Evolutionary conservation across 495 filamentous ascomycete species (phyloP).

Genomic region (Extremus antarcticus): DNA sequence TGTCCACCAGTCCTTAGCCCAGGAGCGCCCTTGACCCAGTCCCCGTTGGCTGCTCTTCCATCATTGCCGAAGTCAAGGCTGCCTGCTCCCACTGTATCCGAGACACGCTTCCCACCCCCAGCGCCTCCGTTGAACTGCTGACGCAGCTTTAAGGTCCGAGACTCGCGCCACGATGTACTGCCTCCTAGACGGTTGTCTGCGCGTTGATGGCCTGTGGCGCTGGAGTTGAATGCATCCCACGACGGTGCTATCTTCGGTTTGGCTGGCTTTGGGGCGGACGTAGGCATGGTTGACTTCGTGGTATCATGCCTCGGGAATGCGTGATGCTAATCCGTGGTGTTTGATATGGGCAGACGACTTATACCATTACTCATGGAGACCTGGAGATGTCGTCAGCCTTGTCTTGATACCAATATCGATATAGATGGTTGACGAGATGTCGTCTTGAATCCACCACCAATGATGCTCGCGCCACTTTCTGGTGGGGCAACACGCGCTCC

Average conservation of each 20-base stretch:
- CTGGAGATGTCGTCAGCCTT: no score
- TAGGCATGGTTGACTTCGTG: not conserved
- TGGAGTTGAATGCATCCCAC: constrained; percentile 77
- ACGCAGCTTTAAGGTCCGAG: constrained; percentile 52
- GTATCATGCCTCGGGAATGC: no score
- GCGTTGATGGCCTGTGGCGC: constrained; percentile 69
- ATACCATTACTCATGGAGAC: no score
- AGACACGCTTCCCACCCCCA: constrained; percentile 38
- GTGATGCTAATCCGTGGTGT: no score
- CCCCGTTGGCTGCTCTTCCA: constrained; percentile 33
- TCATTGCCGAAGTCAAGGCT: constrained; percentile 31
- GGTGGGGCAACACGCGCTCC: no score
- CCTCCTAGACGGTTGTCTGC: constrained; percentile 50
- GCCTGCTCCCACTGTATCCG: constrained; percentile 48
- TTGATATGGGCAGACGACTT: no score
- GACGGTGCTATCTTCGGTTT: constrained; percentile 3
- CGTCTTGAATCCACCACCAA: no score
- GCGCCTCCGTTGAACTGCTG: constrained; percentile 51
- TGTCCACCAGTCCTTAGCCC: constrained; percentile 37
- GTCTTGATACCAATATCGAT: no score
- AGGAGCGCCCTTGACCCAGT: constrained; percentile 35
- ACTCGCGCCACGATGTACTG: constrained; percentile 60
- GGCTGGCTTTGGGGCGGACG: not conserved
- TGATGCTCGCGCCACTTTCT: no score
- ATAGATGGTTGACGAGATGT: no score